A percentile compares a stretch with the other conserved stretches of the same genome.
phyloP scores from a whole-genome alignment of 2,329 filamentous ascomycete genomes.

The Colletotrichum horii region DNA sequence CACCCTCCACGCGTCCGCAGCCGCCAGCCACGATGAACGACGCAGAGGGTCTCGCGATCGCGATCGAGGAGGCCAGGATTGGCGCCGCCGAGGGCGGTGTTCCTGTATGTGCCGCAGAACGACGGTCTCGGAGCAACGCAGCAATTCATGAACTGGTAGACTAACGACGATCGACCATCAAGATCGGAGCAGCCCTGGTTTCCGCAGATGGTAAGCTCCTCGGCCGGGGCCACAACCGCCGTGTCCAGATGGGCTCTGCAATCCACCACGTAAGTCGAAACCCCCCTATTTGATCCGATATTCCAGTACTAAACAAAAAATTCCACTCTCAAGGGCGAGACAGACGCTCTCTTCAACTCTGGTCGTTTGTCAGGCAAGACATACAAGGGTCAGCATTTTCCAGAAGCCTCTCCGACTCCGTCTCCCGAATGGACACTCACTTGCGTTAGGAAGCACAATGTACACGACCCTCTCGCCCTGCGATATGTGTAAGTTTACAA shows the following conservation, averaged over 20 bases:
- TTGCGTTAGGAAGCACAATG: conserved; percentile 68
- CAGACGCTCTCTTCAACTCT: conserved; percentile 75
- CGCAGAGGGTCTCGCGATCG: conserved; percentile 17
- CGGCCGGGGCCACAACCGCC: conserved; percentile 76
- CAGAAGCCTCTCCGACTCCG: not conserved
- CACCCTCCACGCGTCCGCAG: not conserved
- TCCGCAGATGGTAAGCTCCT: conserved; percentile 72
- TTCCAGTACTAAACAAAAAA: not conserved
- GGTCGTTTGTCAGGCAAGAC: conserved; percentile 72
- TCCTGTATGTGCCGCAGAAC: not conserved
- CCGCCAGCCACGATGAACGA: conserved; percentile 6
- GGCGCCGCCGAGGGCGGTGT: conserved; percentile 16
- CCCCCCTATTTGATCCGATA: not conserved
- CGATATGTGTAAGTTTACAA: conserved; percentile 66
- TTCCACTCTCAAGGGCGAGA: conserved; percentile 65
- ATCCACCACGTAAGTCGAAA: conserved; percentile 67
- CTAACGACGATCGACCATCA: not conserved
- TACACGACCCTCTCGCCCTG: conserved; percentile 82
- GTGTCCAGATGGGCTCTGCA: conserved; percentile 73
- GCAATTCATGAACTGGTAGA: not conserved
- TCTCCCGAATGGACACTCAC: not conserved
- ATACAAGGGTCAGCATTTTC: conserved; percentile 51
- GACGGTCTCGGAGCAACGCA: not conserved
- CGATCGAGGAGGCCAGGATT: conserved; percentile 18
- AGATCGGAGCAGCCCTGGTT: conserved; percentile 64